Evolutionary conservation across 1,284 basidiomycete genomes (phyloP), one percentile per base, ranked within the genome.

Genomic region (Caloboletus inedulis): DNA sequence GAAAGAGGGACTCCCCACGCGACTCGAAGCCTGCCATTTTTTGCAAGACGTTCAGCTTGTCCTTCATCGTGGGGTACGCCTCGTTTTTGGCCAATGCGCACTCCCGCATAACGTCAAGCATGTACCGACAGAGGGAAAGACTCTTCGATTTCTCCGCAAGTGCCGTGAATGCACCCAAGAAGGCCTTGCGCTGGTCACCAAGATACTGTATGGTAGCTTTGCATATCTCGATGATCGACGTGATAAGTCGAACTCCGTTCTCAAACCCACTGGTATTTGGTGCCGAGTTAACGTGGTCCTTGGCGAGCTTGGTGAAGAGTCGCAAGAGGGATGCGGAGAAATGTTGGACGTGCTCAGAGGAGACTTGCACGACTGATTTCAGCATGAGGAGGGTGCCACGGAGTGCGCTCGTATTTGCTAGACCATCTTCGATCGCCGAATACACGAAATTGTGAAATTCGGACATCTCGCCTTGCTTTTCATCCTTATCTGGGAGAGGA

Each of bases 91-190:
- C 85, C 61, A 94, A 75, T 19, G 90, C 86, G 96, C 97, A 99
- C 43, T 89, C 87, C 48, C 90, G 83, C 54, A 92, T 84, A 57
- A 96, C 83, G 51, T 94, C 88, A 21, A 99, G 80, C 59, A 98
- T 81, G 68, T 91, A 95, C 12, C 84, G 84, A 68, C 93, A 95
- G 1, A 99, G 79, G 14, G 81, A 74, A 13, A 79, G 65, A 62
- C 87, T 96, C 62, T 89, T 87, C n/a, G 94, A 97, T 69, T 95
- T 94, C 63, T 98, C 96, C 39, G 95, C 87, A 31, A 99, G 78
- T 45, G 87, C 84, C 18, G 87, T 84, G 49, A 98, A 80, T 4
- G 80, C 79, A 50, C 75, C 86, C 47, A 96, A 75, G 54, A 98
- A 79, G 74, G 84, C 85, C 55, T 81, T 78, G 41, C 87, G 78